Base-by-base conservation (phyloP, 345 rosid genomes). In the Xanthoceras sorbifolium region DNA sequence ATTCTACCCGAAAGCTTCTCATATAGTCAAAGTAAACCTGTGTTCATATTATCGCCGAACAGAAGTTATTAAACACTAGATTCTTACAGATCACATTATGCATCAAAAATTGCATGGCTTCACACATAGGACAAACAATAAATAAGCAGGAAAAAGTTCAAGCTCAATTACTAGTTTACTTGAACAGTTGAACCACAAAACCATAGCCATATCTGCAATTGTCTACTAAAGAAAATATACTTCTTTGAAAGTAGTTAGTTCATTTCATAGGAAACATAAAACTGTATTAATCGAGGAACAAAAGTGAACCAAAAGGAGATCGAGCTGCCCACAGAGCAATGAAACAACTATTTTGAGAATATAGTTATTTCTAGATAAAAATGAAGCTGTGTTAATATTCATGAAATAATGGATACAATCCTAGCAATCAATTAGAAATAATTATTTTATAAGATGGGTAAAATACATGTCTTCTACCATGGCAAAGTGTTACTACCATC, bases 11-110 rank as follows among this genome's bases (percentile, higher is more conserved):
- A 75, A 93, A 96, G 86, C 92, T 96, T 86, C 95, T 88, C 97
- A 96, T 96, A 79, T 89, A 93, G 83, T 96, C 99, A 83, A 96
- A 92, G 87, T 92, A 93, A 74, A 92, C 97, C 98, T 96, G 74
- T 75, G 80, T 55, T 52, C n/a, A 59, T 38, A n/a, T 12, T 26
- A 29, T 52, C 36, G 26, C 26, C 52, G 29, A 76, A 31, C 40
- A 34, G 31, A 68, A 77, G 66, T 72, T 73, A 25, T 46, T 40
- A 62, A 15, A 42, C 71, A 59, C 61, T 44, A 44, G 10, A 64
- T 9, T 52, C 23, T 63, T 54, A 75, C 54, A 63, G 23, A 54
- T 42, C 32, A 70, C 67, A 60, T 22, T 57, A 59, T 32, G 76
- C 64, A 64, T 23, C 50, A 67, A 66, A 69, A 42, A 59, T 59